These are phyloP conservation scores for Macrocybe gigantea DNA, from an alignment of 768 basidiomycete species.

Conservation along the genomic window DNA sequence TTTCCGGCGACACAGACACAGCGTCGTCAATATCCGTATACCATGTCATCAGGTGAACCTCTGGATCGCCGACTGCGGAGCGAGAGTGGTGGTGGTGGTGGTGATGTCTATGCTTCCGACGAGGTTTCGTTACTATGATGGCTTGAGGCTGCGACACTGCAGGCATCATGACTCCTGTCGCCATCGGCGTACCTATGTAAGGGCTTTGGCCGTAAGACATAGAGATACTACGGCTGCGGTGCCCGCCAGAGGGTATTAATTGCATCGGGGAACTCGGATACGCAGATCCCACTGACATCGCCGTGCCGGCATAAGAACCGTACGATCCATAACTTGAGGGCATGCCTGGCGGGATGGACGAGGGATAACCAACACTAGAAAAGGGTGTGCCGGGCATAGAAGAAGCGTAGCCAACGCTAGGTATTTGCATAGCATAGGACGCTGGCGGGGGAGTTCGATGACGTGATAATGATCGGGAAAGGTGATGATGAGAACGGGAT, in stretches of 20 bases:
- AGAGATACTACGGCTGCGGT: no score
- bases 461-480: background rate
- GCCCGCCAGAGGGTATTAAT: no score
- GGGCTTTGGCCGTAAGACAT: background rate
- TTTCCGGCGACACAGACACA: no score
- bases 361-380: no score
- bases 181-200: background rate
- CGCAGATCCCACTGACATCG: no score
- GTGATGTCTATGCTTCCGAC: background rate
- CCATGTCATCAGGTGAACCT: no score
- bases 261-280: no score
- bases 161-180: background rate
- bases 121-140: background rate
- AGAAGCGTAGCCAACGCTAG: background rate
- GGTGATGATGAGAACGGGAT: conserved; percentile 7
- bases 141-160: background rate
- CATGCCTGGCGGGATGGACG: no score
- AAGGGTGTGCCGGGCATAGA: background rate
- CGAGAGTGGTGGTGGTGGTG: conserved; percentile 25
- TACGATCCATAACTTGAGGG: no score
- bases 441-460: background rate
- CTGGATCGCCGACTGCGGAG: conserved; percentile 27
- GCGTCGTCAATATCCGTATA: no score
- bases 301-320: no score
- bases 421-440: background rate